Conservation (phyloP, 345 rosid genomes). For the Aurinia saxatilis region DNA sequence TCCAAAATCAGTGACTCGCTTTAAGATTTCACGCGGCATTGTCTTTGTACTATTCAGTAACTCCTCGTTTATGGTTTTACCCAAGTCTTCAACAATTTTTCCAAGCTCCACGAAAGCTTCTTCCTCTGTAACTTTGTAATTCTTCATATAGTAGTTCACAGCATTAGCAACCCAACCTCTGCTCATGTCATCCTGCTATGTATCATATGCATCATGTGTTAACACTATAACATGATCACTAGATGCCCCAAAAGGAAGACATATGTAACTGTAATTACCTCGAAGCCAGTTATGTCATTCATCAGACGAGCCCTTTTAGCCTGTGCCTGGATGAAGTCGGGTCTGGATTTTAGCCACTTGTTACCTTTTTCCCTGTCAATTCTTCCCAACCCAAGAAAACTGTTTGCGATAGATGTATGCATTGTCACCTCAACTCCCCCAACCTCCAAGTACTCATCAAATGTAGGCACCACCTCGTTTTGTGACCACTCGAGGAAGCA, state of each 20-base stretch:
- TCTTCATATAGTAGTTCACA: not conserved
- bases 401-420: not conserved
- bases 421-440: not conserved
- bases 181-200: constrained; percentile 22
- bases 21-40: not conserved
- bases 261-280: not conserved
- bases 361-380: not conserved
- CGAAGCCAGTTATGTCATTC: constrained; percentile 2
- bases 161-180: constrained; percentile 1
- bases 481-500: not conserved
- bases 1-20: not conserved
- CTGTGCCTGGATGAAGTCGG: not conserved
- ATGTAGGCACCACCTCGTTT: not conserved
- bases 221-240: no score
- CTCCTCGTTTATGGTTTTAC: not conserved
- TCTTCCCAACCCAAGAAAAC: not conserved
- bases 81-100: not conserved
- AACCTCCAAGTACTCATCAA: not conserved
- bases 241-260: no score
- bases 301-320: not conserved
- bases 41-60: not conserved
- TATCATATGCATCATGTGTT: no score
- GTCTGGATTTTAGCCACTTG: constrained; percentile 5
- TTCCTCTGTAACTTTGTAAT: not conserved
- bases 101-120: not conserved